phyloP scores from a whole-genome alignment of 345 rosid genomes.

The Boechera retrofracta region DNA sequence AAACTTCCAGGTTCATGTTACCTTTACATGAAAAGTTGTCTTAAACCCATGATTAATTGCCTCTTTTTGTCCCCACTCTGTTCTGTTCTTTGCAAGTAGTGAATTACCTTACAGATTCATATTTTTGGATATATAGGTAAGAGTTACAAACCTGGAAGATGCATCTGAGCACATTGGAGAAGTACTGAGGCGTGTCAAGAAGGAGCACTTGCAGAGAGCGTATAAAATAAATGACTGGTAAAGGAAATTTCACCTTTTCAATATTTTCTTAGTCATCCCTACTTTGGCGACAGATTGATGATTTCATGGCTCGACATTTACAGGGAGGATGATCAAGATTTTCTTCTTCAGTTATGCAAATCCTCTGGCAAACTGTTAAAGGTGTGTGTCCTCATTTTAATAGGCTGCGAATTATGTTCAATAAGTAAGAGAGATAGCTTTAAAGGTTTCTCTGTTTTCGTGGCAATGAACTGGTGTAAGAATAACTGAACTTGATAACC shows the following conservation, averaged over 20 bases:
- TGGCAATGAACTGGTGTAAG: not conserved
- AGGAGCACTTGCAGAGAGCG: conserved; percentile 85
- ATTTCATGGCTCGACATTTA: not conserved
- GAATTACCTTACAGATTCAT: not conserved
- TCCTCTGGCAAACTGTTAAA: conserved; percentile 77
- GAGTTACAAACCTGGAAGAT: conserved; percentile 75
- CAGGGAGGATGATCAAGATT: conserved; percentile 90
- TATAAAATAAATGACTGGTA: conserved; percentile 88
- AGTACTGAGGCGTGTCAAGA: conserved; percentile 87
- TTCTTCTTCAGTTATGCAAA: conserved; percentile 82
- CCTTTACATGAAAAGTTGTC: not conserved
- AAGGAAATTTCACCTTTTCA: not conserved
- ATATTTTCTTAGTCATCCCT: not conserved
- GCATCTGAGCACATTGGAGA: conserved; percentile 94
- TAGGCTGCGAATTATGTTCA: not conserved
- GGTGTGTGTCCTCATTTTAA: conserved; percentile 51
- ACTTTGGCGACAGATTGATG: not conserved
- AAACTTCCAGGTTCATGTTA: not conserved
- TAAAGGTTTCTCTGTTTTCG: not conserved
- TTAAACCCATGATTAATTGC: not conserved
- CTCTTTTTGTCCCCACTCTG: not conserved
- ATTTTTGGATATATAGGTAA: conserved; percentile 53
- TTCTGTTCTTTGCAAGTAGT: conserved; percentile 11
- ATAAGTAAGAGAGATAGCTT: not conserved
- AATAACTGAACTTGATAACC: not conserved